These are phyloP conservation scores for Mucor racemosus DNA, from an alignment of 371 early-diverging fungal species.

Conservation along the genomic window DNA sequence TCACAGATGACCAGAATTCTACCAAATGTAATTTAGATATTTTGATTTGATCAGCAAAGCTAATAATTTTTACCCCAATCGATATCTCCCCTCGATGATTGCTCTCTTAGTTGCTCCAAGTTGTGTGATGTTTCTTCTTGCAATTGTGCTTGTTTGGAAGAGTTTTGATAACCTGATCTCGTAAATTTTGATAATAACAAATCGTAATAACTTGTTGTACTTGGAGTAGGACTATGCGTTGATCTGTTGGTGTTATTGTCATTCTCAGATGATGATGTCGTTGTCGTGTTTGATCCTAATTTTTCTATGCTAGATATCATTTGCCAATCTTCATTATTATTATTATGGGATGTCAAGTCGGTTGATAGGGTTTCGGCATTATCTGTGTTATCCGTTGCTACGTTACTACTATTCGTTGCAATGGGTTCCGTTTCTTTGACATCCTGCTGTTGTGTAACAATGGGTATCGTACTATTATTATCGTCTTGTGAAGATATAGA, in stretches of 20 bases:
- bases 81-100: constrained; percentile 24
- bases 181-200: constrained; percentile 43
- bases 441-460: constrained; percentile 1
- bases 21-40: not conserved
- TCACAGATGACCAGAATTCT: constrained; percentile 49
- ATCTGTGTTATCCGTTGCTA: not conserved
- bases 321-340: constrained; percentile 24
- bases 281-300: not conserved
- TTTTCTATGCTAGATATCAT: constrained; percentile 15
- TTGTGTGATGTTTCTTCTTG: constrained; percentile 35
- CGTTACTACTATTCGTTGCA: not conserved
- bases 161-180: constrained; percentile 21
- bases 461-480: not conserved
- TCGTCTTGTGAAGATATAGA: not conserved
- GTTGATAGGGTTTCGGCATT: not conserved
- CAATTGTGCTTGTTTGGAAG: constrained; percentile 35
- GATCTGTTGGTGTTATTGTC: not conserved
- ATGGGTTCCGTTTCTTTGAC: not conserved
- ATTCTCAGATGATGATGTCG: not conserved
- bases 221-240: not conserved
- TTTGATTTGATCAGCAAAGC: not conserved
- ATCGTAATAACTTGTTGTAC: constrained; percentile 36
- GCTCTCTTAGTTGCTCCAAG: constrained; percentile 28
- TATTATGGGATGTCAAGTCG: not conserved
- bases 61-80: constrained; percentile 43